phyloP scores from a whole-genome alignment of 768 basidiomycete species.

The Nidularia pulvinata region DNA sequence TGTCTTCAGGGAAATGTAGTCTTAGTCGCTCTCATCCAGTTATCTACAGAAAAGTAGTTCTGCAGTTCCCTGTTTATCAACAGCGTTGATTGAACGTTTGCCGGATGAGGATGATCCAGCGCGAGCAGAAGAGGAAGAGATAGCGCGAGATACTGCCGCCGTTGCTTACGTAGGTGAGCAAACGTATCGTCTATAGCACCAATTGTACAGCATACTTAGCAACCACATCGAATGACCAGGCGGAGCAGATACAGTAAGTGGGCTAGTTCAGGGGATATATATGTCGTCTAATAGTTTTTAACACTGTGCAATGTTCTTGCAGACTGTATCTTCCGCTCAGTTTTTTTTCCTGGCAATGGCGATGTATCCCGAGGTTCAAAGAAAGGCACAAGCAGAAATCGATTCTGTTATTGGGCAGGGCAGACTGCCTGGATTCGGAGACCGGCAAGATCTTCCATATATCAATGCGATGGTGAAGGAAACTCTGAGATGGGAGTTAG shows the following conservation, averaged over 20 bases:
- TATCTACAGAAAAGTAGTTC: conserved; percentile 9
- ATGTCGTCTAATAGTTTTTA: conserved; percentile 3
- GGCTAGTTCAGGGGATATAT: background rate
- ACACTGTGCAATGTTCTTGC: background rate
- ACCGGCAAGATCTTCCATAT: conserved; percentile 30
- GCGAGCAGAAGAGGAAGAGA: conserved; percentile 13
- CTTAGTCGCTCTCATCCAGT: background rate
- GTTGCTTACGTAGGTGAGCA: conserved; percentile 16
- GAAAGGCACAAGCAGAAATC: conserved; percentile 38
- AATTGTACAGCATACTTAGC: too few species aligned
- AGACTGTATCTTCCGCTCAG: conserved; percentile 26
- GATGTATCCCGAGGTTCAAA: conserved; percentile 29
- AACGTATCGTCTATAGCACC: too few species aligned
- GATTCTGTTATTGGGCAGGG: conserved; percentile 30
- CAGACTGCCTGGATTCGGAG: conserved; percentile 31
- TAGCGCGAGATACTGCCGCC: conserved; percentile 15
- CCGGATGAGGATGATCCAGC: conserved; percentile 7
- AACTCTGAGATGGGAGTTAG: conserved; percentile 13
- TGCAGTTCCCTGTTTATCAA: conserved; percentile 11
- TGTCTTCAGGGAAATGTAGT: background rate
- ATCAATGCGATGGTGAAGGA: conserved; percentile 32
- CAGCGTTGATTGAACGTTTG: conserved; percentile 11
- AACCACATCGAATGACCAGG: too few species aligned
- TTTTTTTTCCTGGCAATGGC: conserved; percentile 37
- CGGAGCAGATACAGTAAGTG: conserved; percentile 14